A percentile compares a stretch with the other conserved stretches of the same genome.
These are phyloP conservation scores for Linaria vulgaris DNA, from an alignment of 257 asterid genomes.

Conservation along the genomic window DNA sequence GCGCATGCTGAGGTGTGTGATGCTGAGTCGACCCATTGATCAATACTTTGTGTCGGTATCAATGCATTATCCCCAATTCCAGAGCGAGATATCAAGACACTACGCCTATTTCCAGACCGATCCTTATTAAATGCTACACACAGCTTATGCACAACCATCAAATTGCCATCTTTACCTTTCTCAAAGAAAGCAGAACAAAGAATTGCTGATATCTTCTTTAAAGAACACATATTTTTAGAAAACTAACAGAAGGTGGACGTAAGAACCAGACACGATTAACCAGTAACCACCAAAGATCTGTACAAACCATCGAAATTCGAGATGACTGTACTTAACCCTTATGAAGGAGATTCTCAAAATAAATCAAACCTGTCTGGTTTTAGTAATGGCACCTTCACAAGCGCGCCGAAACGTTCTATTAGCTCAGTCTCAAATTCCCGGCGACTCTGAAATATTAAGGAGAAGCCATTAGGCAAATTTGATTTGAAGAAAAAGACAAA, in stretches of 20 bases:
- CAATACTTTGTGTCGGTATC: no score
- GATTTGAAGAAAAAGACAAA: conserved; percentile 2
- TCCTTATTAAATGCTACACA: no score
- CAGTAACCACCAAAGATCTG: conserved; percentile 2
- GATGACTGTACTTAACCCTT: conserved; percentile 6
- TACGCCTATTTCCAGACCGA: no score
- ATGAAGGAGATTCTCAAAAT: conserved; percentile 9
- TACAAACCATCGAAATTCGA: conserved; percentile 15
- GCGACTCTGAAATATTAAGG: conserved; percentile 56
- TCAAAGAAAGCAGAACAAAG: neutral
- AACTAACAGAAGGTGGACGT: conserved; percentile 14
- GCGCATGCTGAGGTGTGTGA: no score
- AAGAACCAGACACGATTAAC: neutral
- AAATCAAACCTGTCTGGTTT: conserved; percentile 61
- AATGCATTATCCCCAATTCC: no score
- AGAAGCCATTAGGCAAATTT: conserved; percentile 26
- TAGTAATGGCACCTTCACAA: conserved; percentile 91
- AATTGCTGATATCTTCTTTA: neutral
- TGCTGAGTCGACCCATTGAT: no score
- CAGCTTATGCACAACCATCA: no score
- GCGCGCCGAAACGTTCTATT: conserved; percentile 83
- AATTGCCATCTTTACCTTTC: no score
- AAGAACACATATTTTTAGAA: neutral
- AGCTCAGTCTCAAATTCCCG: conserved; percentile 79
- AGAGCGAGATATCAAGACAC: no score